Conservation (phyloP, 345 rosid species). For the Euphorbia lathyris region DNA sequence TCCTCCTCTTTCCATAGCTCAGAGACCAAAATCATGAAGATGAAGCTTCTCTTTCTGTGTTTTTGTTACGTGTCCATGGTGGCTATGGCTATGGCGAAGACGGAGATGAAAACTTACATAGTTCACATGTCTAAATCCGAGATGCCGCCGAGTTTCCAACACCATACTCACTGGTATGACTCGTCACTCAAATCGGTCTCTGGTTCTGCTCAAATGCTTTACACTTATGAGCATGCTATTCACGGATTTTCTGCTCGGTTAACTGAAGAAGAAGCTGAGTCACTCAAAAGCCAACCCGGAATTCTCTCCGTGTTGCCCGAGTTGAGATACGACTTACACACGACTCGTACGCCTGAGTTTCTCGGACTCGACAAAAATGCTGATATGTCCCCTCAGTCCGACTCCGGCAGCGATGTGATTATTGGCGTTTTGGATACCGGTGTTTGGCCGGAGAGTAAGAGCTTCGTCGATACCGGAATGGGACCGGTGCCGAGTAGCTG, state of each 20-base stretch:
- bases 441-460: slow-evolving; percentile 40
- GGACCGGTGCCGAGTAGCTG: slow-evolving; percentile 32
- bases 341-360: slow-evolving; percentile 41
- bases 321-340: slow-evolving; percentile 34
- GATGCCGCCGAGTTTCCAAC: slow-evolving; percentile 61
- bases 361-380: slow-evolving; percentile 32
- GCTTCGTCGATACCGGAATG: slow-evolving; percentile 33
- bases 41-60: slow-evolving; percentile 36
- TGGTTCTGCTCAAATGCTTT: slow-evolving; percentile 21
- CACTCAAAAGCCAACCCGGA: slow-evolving; percentile 43
- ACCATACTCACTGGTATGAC: slow-evolving; percentile 32
- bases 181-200: slow-evolving; percentile 31
- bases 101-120: slow-evolving; percentile 56
- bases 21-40: not conserved
- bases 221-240: slow-evolving; percentile 25
- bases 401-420: slow-evolving; percentile 28
- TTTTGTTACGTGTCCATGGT: slow-evolving; percentile 35
- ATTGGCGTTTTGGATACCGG: slow-evolving; percentile 41
- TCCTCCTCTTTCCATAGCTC: no score
- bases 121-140: slow-evolving; percentile 79
- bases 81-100: no score
- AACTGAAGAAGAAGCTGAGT: slow-evolving; percentile 18
- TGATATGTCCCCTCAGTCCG: slow-evolving; percentile 27
- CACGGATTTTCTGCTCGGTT: slow-evolving; percentile 29
- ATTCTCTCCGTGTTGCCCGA: slow-evolving; percentile 38